Evolutionary conservation across 352 stramenopile genomes (phyloP).

Genomic region (Phytophthora pistaciae): DNA sequence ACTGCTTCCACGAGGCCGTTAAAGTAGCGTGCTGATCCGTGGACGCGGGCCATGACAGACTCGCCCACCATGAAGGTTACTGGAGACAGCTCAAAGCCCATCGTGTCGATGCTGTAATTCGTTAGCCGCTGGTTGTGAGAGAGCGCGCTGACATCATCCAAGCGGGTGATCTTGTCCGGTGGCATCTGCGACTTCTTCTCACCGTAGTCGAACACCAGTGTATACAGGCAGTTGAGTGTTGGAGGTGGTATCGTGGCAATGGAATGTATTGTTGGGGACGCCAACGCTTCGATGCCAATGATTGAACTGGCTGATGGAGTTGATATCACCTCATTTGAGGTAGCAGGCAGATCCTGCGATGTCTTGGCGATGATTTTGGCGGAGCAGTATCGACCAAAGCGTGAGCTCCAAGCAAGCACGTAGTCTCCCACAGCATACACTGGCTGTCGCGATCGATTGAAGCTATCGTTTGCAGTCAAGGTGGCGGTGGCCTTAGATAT

Average conservation of each 20-base stretch:
- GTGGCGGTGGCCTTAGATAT: constrained; percentile 12
- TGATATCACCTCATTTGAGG: constrained; percentile 1
- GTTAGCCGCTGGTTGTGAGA: constrained; percentile 71
- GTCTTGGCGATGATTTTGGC: constrained; percentile 52
- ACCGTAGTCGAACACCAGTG: constrained; percentile 78
- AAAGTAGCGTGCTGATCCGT: constrained; percentile 68
- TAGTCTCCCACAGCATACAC: constrained; percentile 53
- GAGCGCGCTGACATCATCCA: constrained; percentile 66
- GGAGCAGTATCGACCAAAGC: constrained; percentile 75
- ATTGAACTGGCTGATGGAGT: constrained; percentile 11
- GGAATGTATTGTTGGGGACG: constrained; percentile 14
- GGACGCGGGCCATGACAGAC: constrained; percentile 65
- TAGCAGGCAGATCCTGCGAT: constrained; percentile 28
- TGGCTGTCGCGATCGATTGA: constrained; percentile 15
- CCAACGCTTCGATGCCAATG: not conserved
- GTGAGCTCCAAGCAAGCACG: constrained; percentile 79
- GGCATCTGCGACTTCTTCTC: constrained; percentile 64
- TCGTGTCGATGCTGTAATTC: constrained; percentile 82
- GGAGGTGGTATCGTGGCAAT: constrained; percentile 13
- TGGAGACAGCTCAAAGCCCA: constrained; percentile 74
- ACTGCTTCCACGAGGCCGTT: constrained; percentile 65
- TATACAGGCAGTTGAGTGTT: constrained; percentile 40
- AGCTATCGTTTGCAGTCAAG: constrained; percentile 10
- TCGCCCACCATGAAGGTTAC: constrained; percentile 66
- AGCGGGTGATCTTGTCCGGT: constrained; percentile 54